Conservation (phyloP, 164 flowering plant species). For the Kalanchoe fedtschenkoi region DNA sequence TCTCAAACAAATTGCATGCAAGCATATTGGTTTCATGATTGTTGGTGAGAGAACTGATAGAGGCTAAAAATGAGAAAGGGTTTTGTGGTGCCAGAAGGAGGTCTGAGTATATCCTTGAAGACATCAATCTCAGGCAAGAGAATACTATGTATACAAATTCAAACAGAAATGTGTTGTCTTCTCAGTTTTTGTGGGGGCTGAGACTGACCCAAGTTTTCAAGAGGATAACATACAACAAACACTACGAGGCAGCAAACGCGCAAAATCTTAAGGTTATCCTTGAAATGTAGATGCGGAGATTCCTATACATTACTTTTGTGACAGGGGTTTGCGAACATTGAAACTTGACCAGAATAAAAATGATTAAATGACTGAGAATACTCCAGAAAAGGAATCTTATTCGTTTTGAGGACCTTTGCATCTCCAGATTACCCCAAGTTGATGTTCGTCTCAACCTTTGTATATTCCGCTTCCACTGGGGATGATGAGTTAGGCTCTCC, state of each 20-base stretch:
- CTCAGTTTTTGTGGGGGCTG: background rate
- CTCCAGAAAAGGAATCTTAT: background rate
- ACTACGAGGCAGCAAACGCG: no score
- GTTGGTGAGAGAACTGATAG: background rate
- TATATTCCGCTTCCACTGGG: background rate
- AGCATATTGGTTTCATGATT: no score
- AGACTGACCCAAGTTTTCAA: no score
- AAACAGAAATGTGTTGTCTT: background rate
- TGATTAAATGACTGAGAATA: background rate
- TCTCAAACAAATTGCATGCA: no score
- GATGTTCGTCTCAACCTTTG: slow-evolving; percentile 1
- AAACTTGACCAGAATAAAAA: background rate
- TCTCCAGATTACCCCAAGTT: background rate
- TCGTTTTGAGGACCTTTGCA: background rate
- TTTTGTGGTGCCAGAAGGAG: background rate
- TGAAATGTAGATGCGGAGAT: no score
- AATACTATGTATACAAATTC: no score
- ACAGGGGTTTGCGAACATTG: no score
- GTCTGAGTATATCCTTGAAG: background rate
- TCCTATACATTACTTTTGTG: no score
- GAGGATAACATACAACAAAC: no score
- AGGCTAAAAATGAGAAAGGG: background rate
- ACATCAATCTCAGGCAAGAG: background rate
- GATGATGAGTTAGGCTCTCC: background rate
- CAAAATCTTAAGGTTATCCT: no score